Evolutionary conservation across 805 yeast species (phyloP), one percentile per base, ranked within the genome.

Genomic region (Saturnispora sekii): DNA sequence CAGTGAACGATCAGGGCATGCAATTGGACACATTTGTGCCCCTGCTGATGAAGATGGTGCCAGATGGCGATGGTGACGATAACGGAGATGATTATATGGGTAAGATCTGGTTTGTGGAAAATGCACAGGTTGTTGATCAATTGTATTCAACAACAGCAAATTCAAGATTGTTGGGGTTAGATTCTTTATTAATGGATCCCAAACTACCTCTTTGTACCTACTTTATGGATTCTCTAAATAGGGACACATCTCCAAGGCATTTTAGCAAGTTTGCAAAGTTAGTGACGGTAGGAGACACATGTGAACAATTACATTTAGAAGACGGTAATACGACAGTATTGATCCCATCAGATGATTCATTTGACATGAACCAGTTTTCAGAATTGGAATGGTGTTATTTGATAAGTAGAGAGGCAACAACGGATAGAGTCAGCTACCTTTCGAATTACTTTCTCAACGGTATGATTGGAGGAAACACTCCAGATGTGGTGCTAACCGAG

Each of bases 151-250:
- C 70, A 42, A 74, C 77, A 38, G 84, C 80, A 53, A 69, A 77
- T 52, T 76, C 89, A 0, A 74, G 73, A 28, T 75, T 86, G 10
- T 86, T 83, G 47, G 87, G 84, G 1, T 67, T 83, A 2, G 76
- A 75, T 45, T 53, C 63, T 14, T 53, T 73, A 10, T 50, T 82
- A 5, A 15, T 40, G 1, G 65, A 68, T 53, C 30, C 63, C 62
- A 54, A 63, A 63, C 40, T 47, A 56, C 26, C 49, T 66, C 15
- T 69, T 68, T 54, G 65, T 39, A 66, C 66, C 3, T 53, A 70
- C 10, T 48, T 76, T 8, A 29, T 41, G 14, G 26, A 50, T n/a
- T 43, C 49, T 4, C 37, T 47, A 8, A 43, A 42, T 12, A 40
- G 48, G 35, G 47, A 53, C 18, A 41, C 59, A 1, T 51, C 53